Conservation (phyloP, 345 rosid species). For the Brassica incana region DNA sequence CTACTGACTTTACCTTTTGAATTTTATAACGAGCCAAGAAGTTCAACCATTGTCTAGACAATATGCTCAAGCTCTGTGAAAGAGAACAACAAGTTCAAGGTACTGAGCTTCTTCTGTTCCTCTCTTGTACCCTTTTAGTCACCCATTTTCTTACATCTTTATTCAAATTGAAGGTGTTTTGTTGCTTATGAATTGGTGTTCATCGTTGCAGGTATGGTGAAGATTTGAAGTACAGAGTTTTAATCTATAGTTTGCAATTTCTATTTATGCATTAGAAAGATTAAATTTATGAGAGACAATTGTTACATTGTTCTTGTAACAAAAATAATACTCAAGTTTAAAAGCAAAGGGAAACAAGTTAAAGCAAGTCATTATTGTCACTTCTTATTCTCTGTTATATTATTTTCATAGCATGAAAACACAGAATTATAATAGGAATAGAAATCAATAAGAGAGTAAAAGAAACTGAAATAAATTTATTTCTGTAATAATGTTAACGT, state of each 20-base stretch:
- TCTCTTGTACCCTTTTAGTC: neutral
- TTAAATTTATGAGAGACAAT: neutral
- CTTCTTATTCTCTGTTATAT: neutral
- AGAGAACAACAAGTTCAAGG: constrained; percentile 21
- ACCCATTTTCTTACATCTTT: neutral
- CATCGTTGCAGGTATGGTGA: constrained; percentile 13
- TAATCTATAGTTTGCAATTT: constrained; percentile 13
- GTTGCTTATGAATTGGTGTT: neutral
- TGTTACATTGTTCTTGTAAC: constrained; percentile 16
- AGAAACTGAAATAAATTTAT: neutral
- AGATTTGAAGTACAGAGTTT: constrained; percentile 30
- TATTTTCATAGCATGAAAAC: neutral
- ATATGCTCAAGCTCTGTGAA: constrained; percentile 43
- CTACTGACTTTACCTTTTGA: neutral
- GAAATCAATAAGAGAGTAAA: neutral
- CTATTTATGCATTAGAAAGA: constrained; percentile 29
- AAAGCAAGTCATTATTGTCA: neutral
- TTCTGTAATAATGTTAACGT: constrained; percentile 13
- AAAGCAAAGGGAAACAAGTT: constrained; percentile 21
- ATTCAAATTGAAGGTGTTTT: neutral
- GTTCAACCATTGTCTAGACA: constrained; percentile 43
- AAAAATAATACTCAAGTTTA: constrained; percentile 12
- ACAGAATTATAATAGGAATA: neutral
- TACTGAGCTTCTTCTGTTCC: constrained; percentile 3
- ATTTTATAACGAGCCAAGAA: constrained; percentile 38